These are phyloP conservation scores for Pseudocercospora musae DNA, from an alignment of 2,329 filamentous ascomycete genomes.

Conservation along the genomic window DNA sequence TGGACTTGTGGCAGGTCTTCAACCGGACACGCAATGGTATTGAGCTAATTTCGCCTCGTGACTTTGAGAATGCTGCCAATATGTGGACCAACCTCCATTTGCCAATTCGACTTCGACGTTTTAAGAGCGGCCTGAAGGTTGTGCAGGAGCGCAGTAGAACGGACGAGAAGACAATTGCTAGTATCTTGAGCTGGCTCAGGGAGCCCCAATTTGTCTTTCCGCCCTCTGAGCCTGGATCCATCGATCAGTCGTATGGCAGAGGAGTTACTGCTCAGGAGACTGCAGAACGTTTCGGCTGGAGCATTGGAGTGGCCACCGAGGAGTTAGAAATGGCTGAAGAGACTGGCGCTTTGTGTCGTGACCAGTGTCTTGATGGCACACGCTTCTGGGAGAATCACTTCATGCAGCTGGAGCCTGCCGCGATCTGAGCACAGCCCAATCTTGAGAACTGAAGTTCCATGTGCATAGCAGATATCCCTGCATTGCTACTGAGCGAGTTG, in stretches of 20 bases:
- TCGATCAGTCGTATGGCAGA: conserved; percentile 73
- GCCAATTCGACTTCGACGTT: conserved; percentile 80
- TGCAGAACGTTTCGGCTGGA: conserved; percentile 92
- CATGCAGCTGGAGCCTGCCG: not conserved
- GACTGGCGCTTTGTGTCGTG: conserved; percentile 78
- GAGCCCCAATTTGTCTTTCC: conserved; percentile 41
- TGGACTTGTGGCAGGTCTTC: conserved; percentile 92
- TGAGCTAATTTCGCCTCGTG: conserved; percentile 84
- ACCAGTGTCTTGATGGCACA: conserved; percentile 85
- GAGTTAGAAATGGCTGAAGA: conserved; percentile 98
- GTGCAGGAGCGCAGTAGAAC: conserved; percentile 85
- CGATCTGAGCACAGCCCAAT: not conserved
- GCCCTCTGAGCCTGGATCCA: conserved; percentile 62
- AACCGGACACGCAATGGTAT: conserved; percentile 91
- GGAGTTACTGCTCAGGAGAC: conserved; percentile 87
- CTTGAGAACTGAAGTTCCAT: not conserved
- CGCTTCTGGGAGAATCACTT: conserved; percentile 83
- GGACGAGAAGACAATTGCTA: conserved; percentile 81
- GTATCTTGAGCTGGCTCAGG: conserved; percentile 72
- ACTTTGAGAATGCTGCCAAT: conserved; percentile 85
- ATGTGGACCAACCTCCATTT: conserved; percentile 86
- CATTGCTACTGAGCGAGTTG: not conserved
- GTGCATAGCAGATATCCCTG: not conserved
- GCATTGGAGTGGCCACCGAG: conserved; percentile 89
- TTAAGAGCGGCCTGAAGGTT: conserved; percentile 91